Evolutionary conservation across 345 rosid species (phyloP).

Genomic region (Nephelium lappaceum): DNA sequence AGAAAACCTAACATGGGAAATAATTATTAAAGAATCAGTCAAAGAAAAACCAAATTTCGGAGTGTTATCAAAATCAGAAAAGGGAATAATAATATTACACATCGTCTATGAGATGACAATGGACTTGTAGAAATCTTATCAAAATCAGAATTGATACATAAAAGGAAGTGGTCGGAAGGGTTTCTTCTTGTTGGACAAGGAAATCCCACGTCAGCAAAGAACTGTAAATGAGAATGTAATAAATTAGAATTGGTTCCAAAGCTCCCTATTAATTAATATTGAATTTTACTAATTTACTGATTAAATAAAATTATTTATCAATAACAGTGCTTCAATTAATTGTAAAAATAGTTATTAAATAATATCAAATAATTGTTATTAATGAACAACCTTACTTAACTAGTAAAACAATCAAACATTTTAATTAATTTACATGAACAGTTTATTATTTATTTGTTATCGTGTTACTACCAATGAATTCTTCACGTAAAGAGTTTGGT

Average conservation of each 20-base stretch:
- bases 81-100: no score
- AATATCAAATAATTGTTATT: no score
- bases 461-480: not conserved
- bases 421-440: not conserved
- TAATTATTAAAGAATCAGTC: not conserved
- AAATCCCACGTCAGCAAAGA: constrained; percentile 54
- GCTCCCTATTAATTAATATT: not conserved
- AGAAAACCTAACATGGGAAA: not conserved
- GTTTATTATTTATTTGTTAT: no score
- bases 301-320: no score
- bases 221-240: constrained; percentile 24
- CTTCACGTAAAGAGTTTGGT: not conserved
- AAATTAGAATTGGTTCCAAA: not conserved
- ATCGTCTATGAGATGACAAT: no score
- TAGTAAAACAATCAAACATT: no score
- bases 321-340: no score
- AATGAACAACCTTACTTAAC: no score
- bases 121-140: constrained; percentile 30
- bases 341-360: no score
- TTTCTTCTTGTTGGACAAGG: constrained; percentile 52
- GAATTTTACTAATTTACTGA: no score
- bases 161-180: constrained; percentile 59
- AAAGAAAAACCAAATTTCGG: no score
- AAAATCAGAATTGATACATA: constrained; percentile 53
- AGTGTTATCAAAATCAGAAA: no score